A percentile compares a stretch with the other conserved stretches of the same genome.
Conservation (phyloP, 140 eudicot genomes). For the Bidens hawaiensis region DNA sequence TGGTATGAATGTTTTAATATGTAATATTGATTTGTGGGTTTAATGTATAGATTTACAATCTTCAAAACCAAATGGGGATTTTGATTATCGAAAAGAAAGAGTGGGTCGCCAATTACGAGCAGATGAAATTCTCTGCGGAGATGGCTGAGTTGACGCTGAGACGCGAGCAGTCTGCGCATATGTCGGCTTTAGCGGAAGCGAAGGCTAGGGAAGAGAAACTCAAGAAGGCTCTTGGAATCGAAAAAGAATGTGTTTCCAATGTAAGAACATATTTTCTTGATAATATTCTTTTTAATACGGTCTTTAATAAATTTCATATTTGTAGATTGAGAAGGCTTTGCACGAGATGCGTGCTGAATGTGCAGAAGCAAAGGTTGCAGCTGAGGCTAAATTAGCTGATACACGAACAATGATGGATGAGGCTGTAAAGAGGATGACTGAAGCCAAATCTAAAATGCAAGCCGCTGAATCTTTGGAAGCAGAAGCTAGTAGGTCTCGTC, state of each 20-base stretch:
- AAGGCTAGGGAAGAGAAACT: conserved; percentile 67
- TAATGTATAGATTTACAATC: conserved; percentile 68
- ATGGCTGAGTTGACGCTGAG: conserved; percentile 50
- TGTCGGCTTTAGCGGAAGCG: conserved; percentile 54
- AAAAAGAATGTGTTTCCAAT: conserved; percentile 86
- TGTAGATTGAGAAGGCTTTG: conserved; percentile 82
- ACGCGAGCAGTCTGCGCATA: conserved; percentile 49
- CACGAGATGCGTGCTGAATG: conserved; percentile 94
- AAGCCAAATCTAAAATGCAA: conserved; percentile 59
- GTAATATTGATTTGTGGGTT: neutral
- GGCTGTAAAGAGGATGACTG: conserved; percentile 56
- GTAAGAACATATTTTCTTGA: conserved; percentile 24
- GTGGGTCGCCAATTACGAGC: conserved; percentile 71
- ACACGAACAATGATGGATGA: conserved; percentile 73
- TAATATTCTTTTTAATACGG: neutral
- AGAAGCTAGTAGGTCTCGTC: conserved; percentile 58
- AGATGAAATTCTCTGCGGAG: conserved; percentile 56
- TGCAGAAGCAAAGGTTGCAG: conserved; percentile 80
- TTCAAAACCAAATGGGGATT: conserved; percentile 91
- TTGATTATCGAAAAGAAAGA: conserved; percentile 81
- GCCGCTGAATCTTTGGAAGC: conserved; percentile 71
- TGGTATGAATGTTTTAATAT: neutral
- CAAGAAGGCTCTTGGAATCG: conserved; percentile 83
- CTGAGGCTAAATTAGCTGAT: conserved; percentile 71
- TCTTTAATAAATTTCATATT: neutral